Evolutionary conservation across 2,329 filamentous ascomycete genomes (phyloP).

Genomic region (Diaporthe sp.): DNA sequence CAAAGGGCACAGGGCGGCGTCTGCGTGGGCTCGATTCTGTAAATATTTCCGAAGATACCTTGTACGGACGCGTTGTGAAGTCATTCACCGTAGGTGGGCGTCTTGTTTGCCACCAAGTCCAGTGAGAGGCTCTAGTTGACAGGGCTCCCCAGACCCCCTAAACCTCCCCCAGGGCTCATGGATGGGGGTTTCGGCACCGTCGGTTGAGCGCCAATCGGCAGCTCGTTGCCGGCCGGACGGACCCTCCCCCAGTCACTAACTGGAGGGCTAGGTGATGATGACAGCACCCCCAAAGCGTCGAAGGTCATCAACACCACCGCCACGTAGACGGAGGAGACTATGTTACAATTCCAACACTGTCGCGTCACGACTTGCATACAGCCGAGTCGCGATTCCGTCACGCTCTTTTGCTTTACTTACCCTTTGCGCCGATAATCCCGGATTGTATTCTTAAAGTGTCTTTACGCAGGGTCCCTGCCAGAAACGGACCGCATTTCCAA

Average conservation of each 20-base stretch:
- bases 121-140: not conserved
- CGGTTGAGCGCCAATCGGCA: slow-evolving; percentile 5
- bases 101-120: not conserved
- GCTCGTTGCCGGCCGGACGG: slow-evolving; percentile 5
- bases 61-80: not conserved
- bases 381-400: slow-evolving; percentile 10
- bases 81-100: not conserved
- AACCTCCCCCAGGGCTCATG: not conserved
- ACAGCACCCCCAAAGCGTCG: slow-evolving; percentile 14
- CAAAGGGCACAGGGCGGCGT: not conserved
- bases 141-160: not conserved
- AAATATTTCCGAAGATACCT: slow-evolving; percentile 37
- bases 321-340: not conserved
- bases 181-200: not conserved
- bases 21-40: slow-evolving; percentile 26
- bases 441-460: not conserved
- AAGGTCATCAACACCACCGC: slow-evolving; percentile 11
- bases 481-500: slow-evolving; percentile 14
- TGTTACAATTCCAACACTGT: slow-evolving; percentile 12
- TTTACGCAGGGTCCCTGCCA: not conserved
- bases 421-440: slow-evolving; percentile 14
- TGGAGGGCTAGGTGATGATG: slow-evolving; percentile 17
- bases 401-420: slow-evolving; percentile 32
- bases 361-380: slow-evolving; percentile 17
- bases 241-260: slow-evolving; percentile 13